Percentiles rank a stretch among this genome's conserved stretches.
phyloP scores from a whole-genome alignment of 441 rosid genomes.

The Flueggea neowawraea region DNA sequence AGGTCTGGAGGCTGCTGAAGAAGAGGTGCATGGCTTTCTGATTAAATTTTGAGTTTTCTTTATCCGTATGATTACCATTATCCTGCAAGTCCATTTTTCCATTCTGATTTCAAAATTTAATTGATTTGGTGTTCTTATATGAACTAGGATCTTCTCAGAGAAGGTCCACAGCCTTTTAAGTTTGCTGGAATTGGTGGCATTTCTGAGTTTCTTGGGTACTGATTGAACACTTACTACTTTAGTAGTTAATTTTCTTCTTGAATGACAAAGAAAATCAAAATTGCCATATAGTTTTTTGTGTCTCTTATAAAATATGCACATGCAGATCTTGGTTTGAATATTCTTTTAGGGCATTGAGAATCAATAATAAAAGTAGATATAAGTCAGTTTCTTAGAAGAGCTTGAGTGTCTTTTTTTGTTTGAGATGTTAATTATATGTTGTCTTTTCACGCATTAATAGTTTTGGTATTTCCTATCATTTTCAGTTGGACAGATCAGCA shows the following conservation, averaged over 20 bases:
- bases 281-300: slow-evolving; percentile 1
- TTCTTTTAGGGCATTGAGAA: no score
- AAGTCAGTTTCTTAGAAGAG: no score
- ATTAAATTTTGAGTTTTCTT: slow-evolving; percentile 15
- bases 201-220: slow-evolving; percentile 92
- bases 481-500: slow-evolving; percentile 95
- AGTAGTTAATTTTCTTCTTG: neutral
- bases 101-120: no score
- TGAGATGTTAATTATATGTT: no score
- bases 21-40: slow-evolving; percentile 46
- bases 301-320: neutral
- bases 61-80: neutral
- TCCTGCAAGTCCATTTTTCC: neutral
- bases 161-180: slow-evolving; percentile 78
- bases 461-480: no score
- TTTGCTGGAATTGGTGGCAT: slow-evolving; percentile 91
- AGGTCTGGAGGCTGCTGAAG: slow-evolving; percentile 87
- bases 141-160: slow-evolving; percentile 73
- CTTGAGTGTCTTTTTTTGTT: no score
- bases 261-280: neutral
- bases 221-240: slow-evolving; percentile 12
- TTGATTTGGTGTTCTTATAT: slow-evolving; percentile 1
- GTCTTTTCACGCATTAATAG: no score
- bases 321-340: no score
- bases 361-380: no score